Base-by-base conservation (phyloP, 164 flowering plant genomes). In the Dillenia suffruticosa region DNA sequence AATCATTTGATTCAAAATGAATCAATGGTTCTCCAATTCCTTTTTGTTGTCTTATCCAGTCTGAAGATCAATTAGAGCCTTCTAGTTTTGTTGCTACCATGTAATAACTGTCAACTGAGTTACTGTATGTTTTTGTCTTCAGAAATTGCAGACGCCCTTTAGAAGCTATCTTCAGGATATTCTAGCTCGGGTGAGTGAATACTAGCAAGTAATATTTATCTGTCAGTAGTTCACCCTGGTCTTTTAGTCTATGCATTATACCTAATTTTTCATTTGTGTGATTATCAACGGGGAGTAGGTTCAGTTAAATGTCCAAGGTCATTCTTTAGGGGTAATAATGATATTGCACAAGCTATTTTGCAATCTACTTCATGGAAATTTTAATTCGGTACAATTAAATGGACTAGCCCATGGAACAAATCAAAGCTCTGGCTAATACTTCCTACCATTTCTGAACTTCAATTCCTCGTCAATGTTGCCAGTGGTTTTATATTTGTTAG, bases 111-210 rank as follows among this genome's bases (percentile, higher is more conserved):
- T 32, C 40, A 32, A 32, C 6, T 32, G 40, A 32, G 40, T 63
- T 51, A 13, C 44, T 19, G 9, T 49, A 2, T 32, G 16, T 43
- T 32, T 68, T 53, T 49, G 45, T 26, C 5, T 32, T 58, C 82
- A 92, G 98, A 91, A 88, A n/a, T 66, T 69, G 92, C 98, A 92
- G 74, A 92, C 98, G 48, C 98, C 98, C 61, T 92, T 92, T 59
- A 82, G 96, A 75, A 66, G 76, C 76, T 92, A 92, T 65, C 95
- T 92, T 48, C 84, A 77, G 16, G 96, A 89, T 0, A 92, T 92
- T 95, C 70, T 92, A 74, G 82, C 91, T 46, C 81, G 89, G 63
- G 98, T 92, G 81, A 84, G 92, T 81, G 49, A 32, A 48, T 60
- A 43, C 44, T 51, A 62, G 26, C 16, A 10, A 49, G 2, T 12